Conservation (phyloP, 2,329 filamentous ascomycete genomes). For the Waltergamsia citrina region DNA sequence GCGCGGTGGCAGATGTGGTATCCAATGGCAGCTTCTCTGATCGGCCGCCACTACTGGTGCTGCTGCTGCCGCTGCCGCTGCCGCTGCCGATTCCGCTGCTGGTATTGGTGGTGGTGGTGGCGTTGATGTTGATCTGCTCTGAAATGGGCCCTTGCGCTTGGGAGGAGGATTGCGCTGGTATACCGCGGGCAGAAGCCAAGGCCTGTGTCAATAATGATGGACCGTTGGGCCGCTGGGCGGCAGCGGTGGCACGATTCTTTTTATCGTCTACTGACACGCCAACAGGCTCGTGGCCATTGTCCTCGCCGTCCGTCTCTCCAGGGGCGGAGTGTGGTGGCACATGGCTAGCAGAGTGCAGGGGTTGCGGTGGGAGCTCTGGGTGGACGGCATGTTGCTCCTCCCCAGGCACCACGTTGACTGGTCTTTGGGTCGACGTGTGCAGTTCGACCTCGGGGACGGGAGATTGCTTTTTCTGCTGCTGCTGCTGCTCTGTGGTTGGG, state of each 20-base stretch:
- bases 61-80: not conserved
- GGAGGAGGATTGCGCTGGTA: conserved; percentile 17
- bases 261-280: conserved; percentile 21
- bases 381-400: too few relatives aligned
- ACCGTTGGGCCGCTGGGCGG: conserved; percentile 35
- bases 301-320: conserved; percentile 8
- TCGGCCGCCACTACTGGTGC: not conserved
- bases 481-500: not conserved
- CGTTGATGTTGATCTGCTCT: not conserved
- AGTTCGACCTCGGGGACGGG: too few relatives aligned
- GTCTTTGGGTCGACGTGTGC: too few relatives aligned
- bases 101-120: not conserved
- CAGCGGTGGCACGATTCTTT: conserved; percentile 29
- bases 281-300: too few relatives aligned
- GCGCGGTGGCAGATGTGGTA: not conserved
- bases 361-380: too few relatives aligned
- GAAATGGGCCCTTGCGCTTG: not conserved
- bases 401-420: too few relatives aligned
- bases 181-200: conserved; percentile 48
- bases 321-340: conserved; percentile 1
- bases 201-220: conserved; percentile 49
- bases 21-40: not conserved
- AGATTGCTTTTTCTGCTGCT: not conserved
- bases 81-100: conserved; percentile 1
- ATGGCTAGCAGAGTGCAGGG: conserved; percentile 7